These are phyloP conservation scores for Petasospora fabianii DNA, from an alignment of 1,139 yeast genomes.

Conservation along the genomic window DNA sequence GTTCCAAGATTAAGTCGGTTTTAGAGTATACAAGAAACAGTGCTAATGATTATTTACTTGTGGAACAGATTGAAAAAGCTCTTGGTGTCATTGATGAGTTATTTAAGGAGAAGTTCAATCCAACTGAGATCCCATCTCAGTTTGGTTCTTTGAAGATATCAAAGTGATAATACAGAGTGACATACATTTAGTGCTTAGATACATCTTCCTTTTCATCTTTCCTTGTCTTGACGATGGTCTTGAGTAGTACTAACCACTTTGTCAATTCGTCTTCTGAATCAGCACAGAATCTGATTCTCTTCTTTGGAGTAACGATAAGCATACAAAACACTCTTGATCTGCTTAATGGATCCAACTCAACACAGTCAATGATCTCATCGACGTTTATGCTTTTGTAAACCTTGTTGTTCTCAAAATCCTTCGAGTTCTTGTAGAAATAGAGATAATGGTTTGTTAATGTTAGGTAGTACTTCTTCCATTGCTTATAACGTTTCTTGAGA, in stretches of 20 bases:
- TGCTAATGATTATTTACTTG: conserved; percentile 54
- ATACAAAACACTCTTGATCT: conserved; percentile 44
- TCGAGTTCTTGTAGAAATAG: conserved; percentile 38
- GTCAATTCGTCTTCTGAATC: conserved; percentile 45
- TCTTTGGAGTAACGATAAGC: conserved; percentile 45
- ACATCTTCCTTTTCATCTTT: conserved; percentile 12
- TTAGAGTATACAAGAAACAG: conserved; percentile 44
- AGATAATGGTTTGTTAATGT: conserved; percentile 41
- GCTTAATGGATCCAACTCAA: conserved; percentile 49
- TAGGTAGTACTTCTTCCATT: conserved; percentile 45
- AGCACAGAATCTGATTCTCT: conserved; percentile 44
- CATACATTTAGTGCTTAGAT: no score
- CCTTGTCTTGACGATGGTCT: conserved; percentile 21
- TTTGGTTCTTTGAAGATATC: conserved; percentile 10
- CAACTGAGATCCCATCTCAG: conserved; percentile 10
- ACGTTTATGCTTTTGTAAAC: conserved; percentile 34
- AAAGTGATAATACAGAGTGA: background rate
- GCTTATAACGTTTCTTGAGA: conserved; percentile 41
- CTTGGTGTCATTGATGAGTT: conserved; percentile 43
- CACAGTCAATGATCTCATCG: conserved; percentile 45
- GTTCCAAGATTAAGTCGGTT: conserved; percentile 37
- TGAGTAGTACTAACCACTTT: conserved; percentile 39
- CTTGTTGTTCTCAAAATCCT: conserved; percentile 24
- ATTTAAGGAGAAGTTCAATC: conserved; percentile 23
- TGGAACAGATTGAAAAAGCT: conserved; percentile 53